Evolutionary conservation across 768 basidiomycete genomes (phyloP).

Genomic region (Mycena amicta): DNA sequence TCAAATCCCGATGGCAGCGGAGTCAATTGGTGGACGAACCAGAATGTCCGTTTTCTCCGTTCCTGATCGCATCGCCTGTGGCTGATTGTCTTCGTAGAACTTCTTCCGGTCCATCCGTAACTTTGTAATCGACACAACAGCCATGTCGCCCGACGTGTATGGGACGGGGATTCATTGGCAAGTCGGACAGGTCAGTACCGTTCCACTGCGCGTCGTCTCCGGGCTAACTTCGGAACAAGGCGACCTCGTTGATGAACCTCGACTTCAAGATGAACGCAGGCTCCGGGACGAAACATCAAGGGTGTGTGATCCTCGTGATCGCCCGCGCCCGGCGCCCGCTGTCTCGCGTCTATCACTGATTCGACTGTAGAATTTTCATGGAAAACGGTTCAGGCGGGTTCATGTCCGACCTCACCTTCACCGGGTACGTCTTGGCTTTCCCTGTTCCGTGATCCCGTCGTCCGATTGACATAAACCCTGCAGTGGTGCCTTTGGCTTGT

Average conservation of each 20-base stretch:
- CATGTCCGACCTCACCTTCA: constrained; percentile 31
- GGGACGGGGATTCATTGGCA: constrained; percentile 50
- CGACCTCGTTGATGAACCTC: constrained; percentile 45
- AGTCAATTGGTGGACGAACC: constrained; percentile 16
- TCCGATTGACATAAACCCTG: neutral
- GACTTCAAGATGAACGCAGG: constrained; percentile 41
- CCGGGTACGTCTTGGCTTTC: constrained; percentile 1
- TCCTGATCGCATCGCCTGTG: no score
- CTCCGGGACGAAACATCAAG: constrained; percentile 38
- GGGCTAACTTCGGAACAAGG: neutral
- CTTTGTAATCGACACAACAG: constrained; percentile 43
- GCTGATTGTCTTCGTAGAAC: constrained; percentile 2
- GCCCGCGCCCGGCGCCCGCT: no score
- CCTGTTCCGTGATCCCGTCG: no score
- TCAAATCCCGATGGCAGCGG: constrained; percentile 2
- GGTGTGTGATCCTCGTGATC: constrained; percentile 17
- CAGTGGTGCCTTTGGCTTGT: neutral
- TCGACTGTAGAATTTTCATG: constrained; percentile 39
- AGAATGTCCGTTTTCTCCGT: constrained; percentile 1
- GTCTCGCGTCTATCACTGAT: neutral
- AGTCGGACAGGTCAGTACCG: constrained; percentile 37
- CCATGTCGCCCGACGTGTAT: constrained; percentile 31
- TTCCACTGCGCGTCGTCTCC: neutral
- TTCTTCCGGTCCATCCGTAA: constrained; percentile 44
- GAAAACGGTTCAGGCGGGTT: constrained; percentile 52